Evolutionary conservation across 768 basidiomycete genomes (phyloP).

Genomic region (Lyophyllum atratum): DNA sequence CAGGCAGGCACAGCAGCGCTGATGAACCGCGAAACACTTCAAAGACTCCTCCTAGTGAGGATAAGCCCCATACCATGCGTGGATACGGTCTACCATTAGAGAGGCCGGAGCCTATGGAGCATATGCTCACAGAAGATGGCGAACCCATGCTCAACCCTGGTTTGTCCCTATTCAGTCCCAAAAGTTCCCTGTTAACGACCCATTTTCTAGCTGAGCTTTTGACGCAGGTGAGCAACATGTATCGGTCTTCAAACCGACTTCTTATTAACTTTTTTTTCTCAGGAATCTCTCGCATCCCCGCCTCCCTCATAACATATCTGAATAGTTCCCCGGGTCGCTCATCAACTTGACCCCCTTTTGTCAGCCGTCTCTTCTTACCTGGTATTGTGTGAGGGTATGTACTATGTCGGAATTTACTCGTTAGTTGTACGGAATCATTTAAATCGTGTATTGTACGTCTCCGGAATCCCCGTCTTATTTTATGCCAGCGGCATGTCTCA

Average conservation of each 20-base stretch:
- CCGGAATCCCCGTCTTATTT: constrained; percentile 4
- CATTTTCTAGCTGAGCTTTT: constrained; percentile 52
- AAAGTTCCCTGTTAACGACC: constrained; percentile 4
- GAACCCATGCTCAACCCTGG: constrained; percentile 72
- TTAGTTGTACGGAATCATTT: constrained; percentile 18
- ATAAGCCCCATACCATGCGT: constrained; percentile 17
- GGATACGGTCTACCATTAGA: constrained; percentile 34
- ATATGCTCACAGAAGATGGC: constrained; percentile 63
- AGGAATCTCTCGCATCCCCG: constrained; percentile 74
- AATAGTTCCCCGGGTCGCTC: background rate
- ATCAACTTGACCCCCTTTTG: background rate
- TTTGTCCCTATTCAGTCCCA: constrained; percentile 30
- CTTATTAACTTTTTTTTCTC: constrained; percentile 16
- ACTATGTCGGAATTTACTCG: constrained; percentile 5
- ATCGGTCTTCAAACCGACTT: background rate
- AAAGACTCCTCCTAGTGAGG: background rate
- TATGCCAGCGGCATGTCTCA: background rate
- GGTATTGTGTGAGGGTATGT: constrained; percentile 2
- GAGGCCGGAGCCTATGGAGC: constrained; percentile 48
- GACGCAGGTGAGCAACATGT: constrained; percentile 50
- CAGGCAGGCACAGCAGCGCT: background rate
- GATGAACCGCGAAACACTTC: background rate
- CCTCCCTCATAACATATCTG: constrained; percentile 46
- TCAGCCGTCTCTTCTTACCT: constrained; percentile 5
- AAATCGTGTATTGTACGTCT: constrained; percentile 13